Evolutionary conservation across 805 yeast genomes (phyloP).

Genomic region (Candida sonorensis): DNA sequence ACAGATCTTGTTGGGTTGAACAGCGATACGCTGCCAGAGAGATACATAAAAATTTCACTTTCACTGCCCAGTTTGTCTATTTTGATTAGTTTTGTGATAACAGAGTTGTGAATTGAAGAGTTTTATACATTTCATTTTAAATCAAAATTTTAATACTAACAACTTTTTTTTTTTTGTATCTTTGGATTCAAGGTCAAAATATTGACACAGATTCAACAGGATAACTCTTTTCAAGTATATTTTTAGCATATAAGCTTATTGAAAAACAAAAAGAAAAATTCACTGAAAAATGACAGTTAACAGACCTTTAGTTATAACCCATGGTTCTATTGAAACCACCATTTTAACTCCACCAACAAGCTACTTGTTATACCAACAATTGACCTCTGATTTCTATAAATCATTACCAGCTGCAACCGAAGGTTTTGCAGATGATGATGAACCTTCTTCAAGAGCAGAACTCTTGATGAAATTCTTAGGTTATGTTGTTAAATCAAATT

Average conservation of each 20-base stretch:
- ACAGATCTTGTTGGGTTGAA: no score
- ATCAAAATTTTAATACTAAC: no score
- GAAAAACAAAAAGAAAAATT: no score
- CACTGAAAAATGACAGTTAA: constrained; percentile 20
- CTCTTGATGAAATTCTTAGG: constrained; percentile 81
- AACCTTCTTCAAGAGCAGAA: constrained; percentile 83
- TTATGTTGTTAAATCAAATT: constrained; percentile 35
- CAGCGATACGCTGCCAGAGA: no score
- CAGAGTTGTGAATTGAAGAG: background rate
- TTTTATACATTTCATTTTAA: no score
- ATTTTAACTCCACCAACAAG: constrained; percentile 78
- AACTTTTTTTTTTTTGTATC: no score
- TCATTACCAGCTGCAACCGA: constrained; percentile 76
- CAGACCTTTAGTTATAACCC: constrained; percentile 78
- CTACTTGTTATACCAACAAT: constrained; percentile 76
- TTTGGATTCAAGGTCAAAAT: no score
- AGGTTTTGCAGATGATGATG: constrained; percentile 78
- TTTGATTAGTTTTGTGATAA: background rate
- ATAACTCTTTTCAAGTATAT: no score
- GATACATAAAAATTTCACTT: no score
- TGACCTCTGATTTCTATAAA: constrained; percentile 79
- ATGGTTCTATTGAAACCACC: constrained; percentile 85
- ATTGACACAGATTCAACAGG: no score
- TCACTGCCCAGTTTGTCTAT: no score
- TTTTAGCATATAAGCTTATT: no score